These are phyloP conservation scores for Uronychia binucleata DNA, from an alignment of 73 alveolate genomes.

Conservation along the genomic window DNA sequence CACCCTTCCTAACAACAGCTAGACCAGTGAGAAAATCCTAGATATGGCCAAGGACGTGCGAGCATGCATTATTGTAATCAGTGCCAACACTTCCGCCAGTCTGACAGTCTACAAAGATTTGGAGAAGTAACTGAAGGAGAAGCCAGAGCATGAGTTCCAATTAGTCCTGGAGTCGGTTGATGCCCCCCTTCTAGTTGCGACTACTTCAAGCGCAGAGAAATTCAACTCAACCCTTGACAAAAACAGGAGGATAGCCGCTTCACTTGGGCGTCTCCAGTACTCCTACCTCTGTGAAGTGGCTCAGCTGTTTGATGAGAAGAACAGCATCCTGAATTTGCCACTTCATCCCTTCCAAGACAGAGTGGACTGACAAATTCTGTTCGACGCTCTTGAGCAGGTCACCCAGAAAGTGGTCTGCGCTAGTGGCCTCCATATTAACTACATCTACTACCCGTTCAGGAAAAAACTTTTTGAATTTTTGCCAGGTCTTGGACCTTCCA, in stretches of 20 bases:
- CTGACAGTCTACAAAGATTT: neutral
- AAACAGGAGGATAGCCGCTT: neutral
- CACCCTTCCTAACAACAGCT: neutral
- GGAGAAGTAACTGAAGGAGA: neutral
- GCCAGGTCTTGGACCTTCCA: neutral
- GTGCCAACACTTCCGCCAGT: neutral
- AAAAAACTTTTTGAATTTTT: no score
- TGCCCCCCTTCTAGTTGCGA: neutral
- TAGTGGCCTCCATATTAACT: neutral
- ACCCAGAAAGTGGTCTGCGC: neutral
- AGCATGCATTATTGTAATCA: neutral
- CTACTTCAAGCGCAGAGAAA: neutral
- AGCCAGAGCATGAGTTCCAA: neutral
- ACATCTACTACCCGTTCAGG: neutral
- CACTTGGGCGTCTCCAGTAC: neutral
- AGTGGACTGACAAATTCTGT: no score
- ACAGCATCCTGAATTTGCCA: neutral
- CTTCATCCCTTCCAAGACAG: neutral
- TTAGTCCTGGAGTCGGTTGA: neutral
- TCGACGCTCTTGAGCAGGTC: neutral
- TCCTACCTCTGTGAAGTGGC: neutral
- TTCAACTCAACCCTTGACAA: neutral
- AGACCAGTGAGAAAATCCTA: neutral
- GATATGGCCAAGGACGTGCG: neutral
- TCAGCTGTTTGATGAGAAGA: neutral